Percentiles rank a stretch among this genome's conserved stretches.
Conservation (phyloP, 208 protist species). For the Wallacemonas sp. region DNA sequence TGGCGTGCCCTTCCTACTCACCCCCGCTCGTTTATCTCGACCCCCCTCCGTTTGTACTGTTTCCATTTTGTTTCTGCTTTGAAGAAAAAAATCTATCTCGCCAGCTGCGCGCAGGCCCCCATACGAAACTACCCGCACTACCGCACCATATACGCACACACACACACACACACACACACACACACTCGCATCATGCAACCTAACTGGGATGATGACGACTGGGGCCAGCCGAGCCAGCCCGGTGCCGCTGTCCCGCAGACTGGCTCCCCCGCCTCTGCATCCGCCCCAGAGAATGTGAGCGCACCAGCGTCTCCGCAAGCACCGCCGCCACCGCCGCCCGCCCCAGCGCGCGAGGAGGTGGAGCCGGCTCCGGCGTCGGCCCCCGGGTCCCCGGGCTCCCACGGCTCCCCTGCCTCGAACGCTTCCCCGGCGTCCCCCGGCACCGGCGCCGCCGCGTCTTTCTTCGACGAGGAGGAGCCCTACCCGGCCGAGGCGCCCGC, state of each 20-base stretch:
- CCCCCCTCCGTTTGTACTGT: no score
- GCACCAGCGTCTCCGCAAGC: slow-evolving; percentile 5
- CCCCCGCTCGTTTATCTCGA: no score
- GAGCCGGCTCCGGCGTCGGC: background rate
- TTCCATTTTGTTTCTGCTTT: slow-evolving; percentile 1
- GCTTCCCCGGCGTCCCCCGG: slow-evolving; percentile 22
- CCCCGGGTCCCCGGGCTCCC: no score
- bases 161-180: slow-evolving; percentile 13
- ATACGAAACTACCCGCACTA: background rate
- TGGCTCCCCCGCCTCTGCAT: slow-evolving; percentile 1
- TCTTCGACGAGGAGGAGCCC: slow-evolving; percentile 11
- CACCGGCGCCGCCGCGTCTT: slow-evolving; percentile 11
- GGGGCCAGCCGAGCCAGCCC: slow-evolving; percentile 16
- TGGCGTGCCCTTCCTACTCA: no score
- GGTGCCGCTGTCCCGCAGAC: background rate
- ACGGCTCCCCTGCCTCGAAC: slow-evolving; percentile 11
- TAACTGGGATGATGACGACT: slow-evolving; percentile 21
- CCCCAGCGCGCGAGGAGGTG: background rate
- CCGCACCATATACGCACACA: background rate
- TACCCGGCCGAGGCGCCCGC: slow-evolving; percentile 3
- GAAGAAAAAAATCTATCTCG: slow-evolving; percentile 5
- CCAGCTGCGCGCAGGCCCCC: background rate
- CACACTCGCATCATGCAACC: background rate
- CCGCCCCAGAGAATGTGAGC: background rate
- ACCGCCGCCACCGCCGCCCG: slow-evolving; percentile 4